These are phyloP conservation scores for Phytophthora hybrid DNA, from an alignment of 352 stramenopile species.

Conservation along the genomic window DNA sequence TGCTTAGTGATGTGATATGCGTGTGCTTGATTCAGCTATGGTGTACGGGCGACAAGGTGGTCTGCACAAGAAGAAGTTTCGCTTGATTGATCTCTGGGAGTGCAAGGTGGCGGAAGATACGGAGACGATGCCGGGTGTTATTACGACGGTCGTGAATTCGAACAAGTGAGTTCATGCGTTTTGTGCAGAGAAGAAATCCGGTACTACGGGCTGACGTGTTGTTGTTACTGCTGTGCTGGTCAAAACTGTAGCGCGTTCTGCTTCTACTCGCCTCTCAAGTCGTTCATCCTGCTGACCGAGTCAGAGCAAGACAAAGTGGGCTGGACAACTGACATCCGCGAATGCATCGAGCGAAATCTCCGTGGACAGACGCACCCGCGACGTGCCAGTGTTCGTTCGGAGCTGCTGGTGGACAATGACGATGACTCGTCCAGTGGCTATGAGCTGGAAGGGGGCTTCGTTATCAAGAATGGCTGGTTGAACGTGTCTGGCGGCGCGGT, in stretches of 20 bases:
- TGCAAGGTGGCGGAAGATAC: slow-evolving; percentile 80
- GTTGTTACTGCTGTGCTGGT: slow-evolving; percentile 14
- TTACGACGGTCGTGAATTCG: slow-evolving; percentile 71
- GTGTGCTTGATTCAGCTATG: slow-evolving; percentile 49
- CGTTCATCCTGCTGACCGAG: slow-evolving; percentile 82
- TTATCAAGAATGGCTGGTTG: slow-evolving; percentile 90
- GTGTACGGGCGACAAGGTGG: slow-evolving; percentile 73
- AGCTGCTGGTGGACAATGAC: slow-evolving; percentile 71
- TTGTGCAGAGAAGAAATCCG: slow-evolving; percentile 1
- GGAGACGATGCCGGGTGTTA: slow-evolving; percentile 71
- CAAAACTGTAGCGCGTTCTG: slow-evolving; percentile 70
- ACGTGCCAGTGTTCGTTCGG: slow-evolving; percentile 67
- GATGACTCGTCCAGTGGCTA: slow-evolving; percentile 69
- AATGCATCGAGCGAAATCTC: slow-evolving; percentile 69
- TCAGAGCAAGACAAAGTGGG: slow-evolving; percentile 66
- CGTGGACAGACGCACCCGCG: slow-evolving; percentile 56
- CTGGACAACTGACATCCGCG: slow-evolving; percentile 74
- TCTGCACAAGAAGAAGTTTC: slow-evolving; percentile 87
- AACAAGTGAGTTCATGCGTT: slow-evolving; percentile 60
- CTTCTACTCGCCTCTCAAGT: slow-evolving; percentile 89
- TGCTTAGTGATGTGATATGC: slow-evolving; percentile 1
- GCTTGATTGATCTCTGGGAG: slow-evolving; percentile 80
- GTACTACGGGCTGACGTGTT: slow-evolving; percentile 8
- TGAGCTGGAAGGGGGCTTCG: slow-evolving; percentile 72
- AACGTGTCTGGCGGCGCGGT: slow-evolving; percentile 63